Conservation (phyloP, 2,329 filamentous ascomycete genomes). For the Aspergillus unguis region DNA sequence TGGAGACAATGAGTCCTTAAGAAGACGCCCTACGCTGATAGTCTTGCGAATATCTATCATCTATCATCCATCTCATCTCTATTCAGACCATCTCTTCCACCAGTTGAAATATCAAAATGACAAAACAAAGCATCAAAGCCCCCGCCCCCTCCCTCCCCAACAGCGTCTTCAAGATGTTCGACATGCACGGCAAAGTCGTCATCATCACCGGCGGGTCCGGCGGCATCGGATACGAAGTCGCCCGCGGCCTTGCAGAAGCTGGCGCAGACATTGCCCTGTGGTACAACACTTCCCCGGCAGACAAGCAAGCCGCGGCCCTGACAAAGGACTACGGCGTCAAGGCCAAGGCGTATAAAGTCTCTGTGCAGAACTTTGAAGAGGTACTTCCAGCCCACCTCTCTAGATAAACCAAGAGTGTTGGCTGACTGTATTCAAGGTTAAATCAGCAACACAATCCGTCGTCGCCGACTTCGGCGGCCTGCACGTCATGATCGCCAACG, state of each 20-base stretch:
- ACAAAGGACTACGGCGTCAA: neutral
- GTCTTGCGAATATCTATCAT: neutral
- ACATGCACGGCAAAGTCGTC: constrained; percentile 65
- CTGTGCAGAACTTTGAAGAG: neutral
- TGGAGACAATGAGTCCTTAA: too few relatives aligned
- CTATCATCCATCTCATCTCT: neutral
- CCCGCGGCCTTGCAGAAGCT: constrained; percentile 64
- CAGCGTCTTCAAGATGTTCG: constrained; percentile 51
- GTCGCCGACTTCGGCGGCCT: constrained; percentile 71
- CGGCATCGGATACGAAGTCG: constrained; percentile 65
- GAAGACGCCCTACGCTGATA: neutral
- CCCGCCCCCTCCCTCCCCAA: neutral
- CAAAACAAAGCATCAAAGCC: neutral
- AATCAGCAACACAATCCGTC: constrained; percentile 21
- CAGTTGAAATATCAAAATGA: neutral
- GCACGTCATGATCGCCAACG: constrained; percentile 76
- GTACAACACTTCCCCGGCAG: constrained; percentile 63
- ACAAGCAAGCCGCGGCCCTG: neutral
- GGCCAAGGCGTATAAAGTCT: neutral
- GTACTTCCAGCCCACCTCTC: neutral
- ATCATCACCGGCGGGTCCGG: constrained; percentile 68
- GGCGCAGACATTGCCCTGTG: constrained; percentile 70
- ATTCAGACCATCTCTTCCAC: neutral
- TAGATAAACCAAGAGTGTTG: too few relatives aligned
- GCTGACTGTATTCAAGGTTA: neutral